Conservation (phyloP, 2,329 filamentous ascomycete genomes). For the Clathrospora elynae region DNA sequence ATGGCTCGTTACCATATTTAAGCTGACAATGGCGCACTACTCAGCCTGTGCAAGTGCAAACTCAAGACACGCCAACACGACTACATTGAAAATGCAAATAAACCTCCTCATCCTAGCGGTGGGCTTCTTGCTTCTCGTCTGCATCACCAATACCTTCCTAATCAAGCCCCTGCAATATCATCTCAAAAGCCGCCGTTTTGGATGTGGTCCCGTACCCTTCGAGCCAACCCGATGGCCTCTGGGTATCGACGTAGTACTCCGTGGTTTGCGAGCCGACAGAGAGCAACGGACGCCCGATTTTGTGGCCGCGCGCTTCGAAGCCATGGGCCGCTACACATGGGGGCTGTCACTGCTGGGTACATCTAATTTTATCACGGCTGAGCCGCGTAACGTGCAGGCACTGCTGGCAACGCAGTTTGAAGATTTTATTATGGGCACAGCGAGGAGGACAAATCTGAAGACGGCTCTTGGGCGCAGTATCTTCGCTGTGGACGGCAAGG, state of each 20-base stretch:
- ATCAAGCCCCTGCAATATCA: slow-evolving; percentile 2
- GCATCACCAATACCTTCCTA: background rate
- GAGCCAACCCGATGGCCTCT: slow-evolving; percentile 5
- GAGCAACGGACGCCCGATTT: slow-evolving; percentile 11
- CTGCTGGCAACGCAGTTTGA: slow-evolving; percentile 10
- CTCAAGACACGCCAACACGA: background rate
- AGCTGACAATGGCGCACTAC: background rate
- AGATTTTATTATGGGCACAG: slow-evolving; percentile 11
- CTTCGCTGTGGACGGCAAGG: slow-evolving; percentile 11
- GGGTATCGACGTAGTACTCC: slow-evolving; percentile 4
- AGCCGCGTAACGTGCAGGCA: slow-evolving; percentile 10
- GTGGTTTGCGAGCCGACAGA: slow-evolving; percentile 1
- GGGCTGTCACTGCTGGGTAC: slow-evolving; percentile 2
- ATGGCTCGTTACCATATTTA: slow-evolving; percentile 1
- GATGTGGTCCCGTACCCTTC: slow-evolving; percentile 3
- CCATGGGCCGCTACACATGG: slow-evolving; percentile 10
- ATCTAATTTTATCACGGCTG: slow-evolving; percentile 7
- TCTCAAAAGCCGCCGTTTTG: slow-evolving; percentile 1
- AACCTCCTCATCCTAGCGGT: background rate
- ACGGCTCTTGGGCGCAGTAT: slow-evolving; percentile 10
- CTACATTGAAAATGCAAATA: background rate
- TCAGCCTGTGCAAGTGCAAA: background rate
- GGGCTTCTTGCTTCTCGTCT: fast-evolving
- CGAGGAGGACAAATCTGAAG: slow-evolving; percentile 6
- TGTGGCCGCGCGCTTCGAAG: slow-evolving; percentile 1